These are phyloP conservation scores for Agaricus sinodeliciosus DNA, from an alignment of 768 basidiomycete genomes.

Conservation along the genomic window DNA sequence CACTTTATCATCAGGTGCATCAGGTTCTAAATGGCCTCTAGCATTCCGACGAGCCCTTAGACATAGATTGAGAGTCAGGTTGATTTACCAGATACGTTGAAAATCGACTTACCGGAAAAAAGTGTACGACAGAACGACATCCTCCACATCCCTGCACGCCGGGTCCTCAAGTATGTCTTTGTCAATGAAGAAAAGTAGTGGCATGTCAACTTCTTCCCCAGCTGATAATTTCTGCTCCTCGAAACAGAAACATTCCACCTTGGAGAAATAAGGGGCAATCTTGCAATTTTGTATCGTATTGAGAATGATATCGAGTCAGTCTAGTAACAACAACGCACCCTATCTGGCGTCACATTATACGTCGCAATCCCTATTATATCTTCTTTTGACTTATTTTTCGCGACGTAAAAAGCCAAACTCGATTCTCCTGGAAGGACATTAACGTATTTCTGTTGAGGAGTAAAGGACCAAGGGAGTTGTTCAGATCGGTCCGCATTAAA, in stretches of 20 bases:
- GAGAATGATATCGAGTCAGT: neutral
- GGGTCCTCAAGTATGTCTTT: slow-evolving; percentile 95
- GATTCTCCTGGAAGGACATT: slow-evolving; percentile 93
- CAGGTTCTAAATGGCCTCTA: slow-evolving; percentile 84
- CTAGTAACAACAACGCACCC: slow-evolving; percentile 46
- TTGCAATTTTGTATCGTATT: slow-evolving; percentile 22
- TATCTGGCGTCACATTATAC: slow-evolving; percentile 97
- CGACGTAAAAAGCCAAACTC: slow-evolving; percentile 92
- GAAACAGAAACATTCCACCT: slow-evolving; percentile 99
- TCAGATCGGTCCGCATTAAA: slow-evolving; percentile 94
- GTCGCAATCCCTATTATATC: slow-evolving; percentile 98
- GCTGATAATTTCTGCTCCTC: slow-evolving; percentile 95
- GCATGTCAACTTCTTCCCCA: slow-evolving; percentile 96
- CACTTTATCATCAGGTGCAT: slow-evolving; percentile 74
- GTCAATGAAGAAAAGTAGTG: slow-evolving; percentile 97
- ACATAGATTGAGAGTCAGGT: neutral
- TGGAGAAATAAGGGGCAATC: slow-evolving; percentile 98
- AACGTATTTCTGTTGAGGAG: slow-evolving; percentile 85
- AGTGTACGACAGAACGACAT: slow-evolving; percentile 92
- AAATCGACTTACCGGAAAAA: slow-evolving; percentile 74
- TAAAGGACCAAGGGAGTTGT: slow-evolving; percentile 88
- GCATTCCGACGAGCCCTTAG: slow-evolving; percentile 79
- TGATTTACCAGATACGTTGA: neutral
- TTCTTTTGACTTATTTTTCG: slow-evolving; percentile 74
- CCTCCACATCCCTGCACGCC: slow-evolving; percentile 76